Evolutionary conservation across 257 asterid genomes (phyloP), one percentile per base, ranked within the genome.

Genomic region (Gynochthodes officinalis): DNA sequence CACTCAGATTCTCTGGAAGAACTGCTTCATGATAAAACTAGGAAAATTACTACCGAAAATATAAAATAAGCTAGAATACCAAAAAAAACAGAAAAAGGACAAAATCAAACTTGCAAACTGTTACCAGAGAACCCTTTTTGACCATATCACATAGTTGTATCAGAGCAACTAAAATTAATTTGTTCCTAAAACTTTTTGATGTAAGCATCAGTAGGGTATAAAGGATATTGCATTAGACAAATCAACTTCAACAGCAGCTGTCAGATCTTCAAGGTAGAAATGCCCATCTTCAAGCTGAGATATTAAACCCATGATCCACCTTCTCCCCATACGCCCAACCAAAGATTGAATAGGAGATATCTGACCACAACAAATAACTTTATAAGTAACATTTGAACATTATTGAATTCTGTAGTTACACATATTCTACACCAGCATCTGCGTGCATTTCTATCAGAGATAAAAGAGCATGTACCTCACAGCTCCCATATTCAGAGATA

Each of bases 251-350:
- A 95, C 98, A 70, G 91, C 90, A 48, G 98, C 96, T 50, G 92
- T 84, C 74, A 95, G 84, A 87, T 95, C 99, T 88, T 95, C 99
- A 89, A 95, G 89, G 89, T 84, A 92, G 84, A 95, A 95, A 82
- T 95, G 99, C 43, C 96, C 97, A 84, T 95, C 99, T 81, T 95
- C 99, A 83, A 95, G 79, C 87, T 95, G 99, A 78, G 96, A 92
- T 84, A 95, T 95, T 64, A 95, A 84, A 44, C 99, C 98, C 97
- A 95, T 88, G 58, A 95, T 90, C 96, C 98, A 90, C 82, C 83
- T 90, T 79, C 86, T 89, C 54, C 97, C 98, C 37, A 72, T 86
- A 68, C 85, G 89, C 67, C 99, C 98, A 80, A 90, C 98, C 76
- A 95, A 84, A 70, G 99, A 92, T 80, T 92, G 96, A 79, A 95